phyloP scores from a whole-genome alignment of 257 asterid genomes.

The Solanum acaule region DNA sequence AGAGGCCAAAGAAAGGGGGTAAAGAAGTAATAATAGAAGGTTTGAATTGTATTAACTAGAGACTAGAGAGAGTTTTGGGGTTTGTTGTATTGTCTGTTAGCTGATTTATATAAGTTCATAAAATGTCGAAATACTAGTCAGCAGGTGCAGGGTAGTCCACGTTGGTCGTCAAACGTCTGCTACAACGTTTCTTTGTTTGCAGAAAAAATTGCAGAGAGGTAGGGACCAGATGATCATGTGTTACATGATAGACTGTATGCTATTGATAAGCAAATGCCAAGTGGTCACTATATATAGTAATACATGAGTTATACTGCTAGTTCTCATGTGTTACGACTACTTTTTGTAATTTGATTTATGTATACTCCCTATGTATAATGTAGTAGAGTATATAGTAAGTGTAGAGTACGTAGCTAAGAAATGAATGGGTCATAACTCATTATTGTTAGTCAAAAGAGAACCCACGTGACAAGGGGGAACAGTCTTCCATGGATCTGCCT shows the following conservation, averaged over 20 bases:
- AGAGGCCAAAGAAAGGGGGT: background rate
- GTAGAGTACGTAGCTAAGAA: background rate
- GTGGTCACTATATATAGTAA: constrained; percentile 8
- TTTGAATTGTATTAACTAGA: constrained; percentile 22
- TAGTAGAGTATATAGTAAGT: background rate
- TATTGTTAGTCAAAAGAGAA: constrained; percentile 76
- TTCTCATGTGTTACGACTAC: background rate
- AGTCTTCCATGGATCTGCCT: constrained; percentile 96
- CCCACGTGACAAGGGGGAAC: constrained; percentile 89
- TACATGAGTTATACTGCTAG: background rate
- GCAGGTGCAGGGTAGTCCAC: constrained; percentile 33
- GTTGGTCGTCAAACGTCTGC: constrained; percentile 34
- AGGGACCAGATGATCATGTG: constrained; percentile 1
- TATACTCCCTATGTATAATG: background rate
- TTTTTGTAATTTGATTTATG: background rate
- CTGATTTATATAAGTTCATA: constrained; percentile 16
- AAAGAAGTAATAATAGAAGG: constrained; percentile 27
- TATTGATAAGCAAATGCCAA: background rate
- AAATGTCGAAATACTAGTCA: constrained; percentile 41
- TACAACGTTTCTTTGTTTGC: constrained; percentile 3
- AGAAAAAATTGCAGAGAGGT: background rate
- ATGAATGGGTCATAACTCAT: background rate
- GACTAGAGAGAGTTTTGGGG: background rate
- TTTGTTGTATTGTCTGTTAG: constrained; percentile 19
- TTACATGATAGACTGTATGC: background rate